Evolutionary conservation across 306 rosid genomes (phyloP).

Genomic region (Pyrus betulifolia): DNA sequence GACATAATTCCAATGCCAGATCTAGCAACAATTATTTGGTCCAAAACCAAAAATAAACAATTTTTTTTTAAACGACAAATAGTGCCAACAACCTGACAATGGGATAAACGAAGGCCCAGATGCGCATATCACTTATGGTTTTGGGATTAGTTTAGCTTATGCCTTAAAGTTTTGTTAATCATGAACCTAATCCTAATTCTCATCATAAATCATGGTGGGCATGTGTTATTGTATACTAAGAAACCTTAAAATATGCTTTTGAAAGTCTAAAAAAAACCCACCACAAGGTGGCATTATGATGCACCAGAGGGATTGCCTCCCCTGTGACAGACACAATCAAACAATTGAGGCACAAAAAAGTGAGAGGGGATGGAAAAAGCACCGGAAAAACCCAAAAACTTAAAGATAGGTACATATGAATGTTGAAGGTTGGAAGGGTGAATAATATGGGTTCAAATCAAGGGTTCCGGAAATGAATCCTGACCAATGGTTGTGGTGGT

Average conservation of each 20-base stretch:
- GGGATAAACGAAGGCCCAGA: constrained; percentile 12
- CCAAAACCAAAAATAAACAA: constrained; percentile 9
- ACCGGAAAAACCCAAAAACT: neutral
- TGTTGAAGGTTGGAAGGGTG: neutral
- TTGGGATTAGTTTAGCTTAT: constrained; percentile 17
- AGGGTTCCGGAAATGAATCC: neutral
- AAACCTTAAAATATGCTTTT: constrained; percentile 21
- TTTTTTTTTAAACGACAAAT: neutral
- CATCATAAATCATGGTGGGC: constrained; percentile 54
- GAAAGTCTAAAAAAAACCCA: constrained; percentile 14
- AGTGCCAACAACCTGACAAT: constrained; percentile 21
- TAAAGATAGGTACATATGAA: neutral
- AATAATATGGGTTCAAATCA: neutral
- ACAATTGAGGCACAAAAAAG: constrained; percentile 22
- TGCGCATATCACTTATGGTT: constrained; percentile 11
- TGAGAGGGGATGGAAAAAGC: constrained; percentile 7
- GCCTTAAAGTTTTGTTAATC: constrained; percentile 25
- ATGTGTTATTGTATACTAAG: constrained; percentile 29
- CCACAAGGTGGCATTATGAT: constrained; percentile 39
- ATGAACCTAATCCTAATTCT: constrained; percentile 44
- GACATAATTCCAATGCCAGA: neutral
- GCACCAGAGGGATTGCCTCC: constrained; percentile 50
- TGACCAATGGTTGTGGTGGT: neutral
- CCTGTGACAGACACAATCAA: constrained; percentile 44
- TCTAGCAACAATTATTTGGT: constrained; percentile 2